Evolutionary conservation across 805 yeast species (phyloP).

Genomic region (Saccharomycopsis malanga): DNA sequence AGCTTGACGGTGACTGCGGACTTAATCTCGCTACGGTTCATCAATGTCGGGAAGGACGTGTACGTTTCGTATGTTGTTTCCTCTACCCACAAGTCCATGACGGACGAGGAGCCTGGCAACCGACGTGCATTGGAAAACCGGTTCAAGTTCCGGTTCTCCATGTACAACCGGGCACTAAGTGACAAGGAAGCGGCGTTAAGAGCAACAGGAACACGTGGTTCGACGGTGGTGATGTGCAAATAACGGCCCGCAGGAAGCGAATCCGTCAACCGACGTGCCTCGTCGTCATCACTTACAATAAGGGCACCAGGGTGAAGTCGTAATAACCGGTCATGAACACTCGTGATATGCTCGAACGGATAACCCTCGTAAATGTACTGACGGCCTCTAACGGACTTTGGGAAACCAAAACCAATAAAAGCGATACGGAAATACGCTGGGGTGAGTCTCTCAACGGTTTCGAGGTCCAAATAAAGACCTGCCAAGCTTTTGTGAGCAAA

Average conservation of each 20-base stretch:
- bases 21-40: conserved; percentile 74
- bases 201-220: conserved; percentile 52
- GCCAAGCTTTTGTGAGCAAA: conserved; percentile 63
- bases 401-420: conserved; percentile 81
- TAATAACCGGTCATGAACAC: conserved; percentile 70
- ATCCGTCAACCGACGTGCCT: conserved; percentile 43
- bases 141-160: conserved; percentile 65
- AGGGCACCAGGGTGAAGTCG: conserved; percentile 77
- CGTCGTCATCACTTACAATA: conserved; percentile 50
- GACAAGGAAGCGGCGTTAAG: conserved; percentile 32
- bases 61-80: conserved; percentile 72
- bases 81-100: conserved; percentile 81
- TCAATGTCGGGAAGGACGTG: conserved; percentile 77
- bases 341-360: conserved; percentile 80
- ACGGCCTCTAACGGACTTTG: conserved; percentile 64
- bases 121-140: conserved; percentile 64
- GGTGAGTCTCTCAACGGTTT: conserved; percentile 60
- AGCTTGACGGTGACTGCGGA: conserved; percentile 41
- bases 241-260: conserved; percentile 63
- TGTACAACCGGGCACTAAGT: conserved; percentile 63
- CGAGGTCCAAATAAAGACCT: conserved; percentile 58
- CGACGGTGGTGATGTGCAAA: conserved; percentile 64
- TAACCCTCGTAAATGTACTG: conserved; percentile 79
- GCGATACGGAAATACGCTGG: conserved; percentile 76
- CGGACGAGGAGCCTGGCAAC: conserved; percentile 64